Conservation (phyloP, 371 early-diverging fungal species). For the Haplosporangium sp. region DNA sequence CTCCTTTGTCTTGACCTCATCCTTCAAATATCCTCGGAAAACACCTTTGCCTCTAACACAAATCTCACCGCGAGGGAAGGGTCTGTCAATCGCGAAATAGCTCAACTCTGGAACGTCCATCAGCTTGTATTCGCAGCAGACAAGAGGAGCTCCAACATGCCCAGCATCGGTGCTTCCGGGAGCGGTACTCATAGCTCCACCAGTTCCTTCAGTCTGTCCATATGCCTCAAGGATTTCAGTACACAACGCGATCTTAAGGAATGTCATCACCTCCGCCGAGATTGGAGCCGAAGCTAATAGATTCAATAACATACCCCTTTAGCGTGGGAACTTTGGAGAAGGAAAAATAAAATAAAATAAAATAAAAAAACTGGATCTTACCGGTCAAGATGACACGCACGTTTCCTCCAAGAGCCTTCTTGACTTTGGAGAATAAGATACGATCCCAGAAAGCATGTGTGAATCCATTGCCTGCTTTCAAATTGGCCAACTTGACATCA, state of each 20-base stretch:
- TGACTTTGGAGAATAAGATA: conserved; percentile 91
- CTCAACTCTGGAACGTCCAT: conserved; percentile 92
- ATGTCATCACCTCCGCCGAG: conserved; percentile 83
- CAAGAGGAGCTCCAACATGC: conserved; percentile 79
- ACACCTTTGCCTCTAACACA: conserved; percentile 87
- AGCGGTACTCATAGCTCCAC: conserved; percentile 65
- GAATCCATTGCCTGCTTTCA: conserved; percentile 68
- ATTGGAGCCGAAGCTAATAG: conserved; percentile 96
- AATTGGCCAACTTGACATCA: conserved; percentile 67
- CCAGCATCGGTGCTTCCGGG: conserved; percentile 65
- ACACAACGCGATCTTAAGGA: conserved; percentile 87
- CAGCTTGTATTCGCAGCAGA: conserved; percentile 83
- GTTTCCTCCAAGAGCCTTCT: conserved; percentile 89
- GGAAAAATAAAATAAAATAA: too few relatives aligned
- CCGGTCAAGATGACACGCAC: conserved; percentile 83
- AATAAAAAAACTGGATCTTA: conserved; percentile 8
- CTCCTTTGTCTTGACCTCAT: conserved; percentile 85
- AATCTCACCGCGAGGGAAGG: conserved; percentile 92
- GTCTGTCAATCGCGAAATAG: conserved; percentile 82
- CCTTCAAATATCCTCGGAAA: conserved; percentile 89
- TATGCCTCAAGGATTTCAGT: conserved; percentile 80
- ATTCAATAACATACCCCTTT: too few relatives aligned
- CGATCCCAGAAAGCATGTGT: conserved; percentile 91
- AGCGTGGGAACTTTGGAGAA: too few relatives aligned
- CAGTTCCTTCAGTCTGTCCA: conserved; percentile 91